phyloP scores from a whole-genome alignment of 2,329 filamentous ascomycete genomes.

The Phialophora chinensis region DNA sequence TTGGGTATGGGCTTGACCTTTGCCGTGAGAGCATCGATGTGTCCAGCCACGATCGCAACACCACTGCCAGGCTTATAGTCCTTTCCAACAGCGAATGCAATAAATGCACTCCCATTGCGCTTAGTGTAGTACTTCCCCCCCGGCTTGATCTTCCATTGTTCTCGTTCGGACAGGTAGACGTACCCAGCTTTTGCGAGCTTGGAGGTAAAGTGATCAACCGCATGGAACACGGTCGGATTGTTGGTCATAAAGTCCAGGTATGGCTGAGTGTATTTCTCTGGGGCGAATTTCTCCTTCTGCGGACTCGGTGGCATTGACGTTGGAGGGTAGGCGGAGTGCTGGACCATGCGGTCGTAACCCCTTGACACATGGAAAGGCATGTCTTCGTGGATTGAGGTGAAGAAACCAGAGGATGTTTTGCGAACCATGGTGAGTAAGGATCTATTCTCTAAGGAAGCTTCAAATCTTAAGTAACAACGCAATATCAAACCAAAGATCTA shows the following conservation, averaged over 20 bases:
- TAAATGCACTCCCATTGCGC: slow-evolving; percentile 82
- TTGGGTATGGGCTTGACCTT: slow-evolving; percentile 89
- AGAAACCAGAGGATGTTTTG: slow-evolving; percentile 40
- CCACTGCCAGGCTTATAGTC: slow-evolving; percentile 85
- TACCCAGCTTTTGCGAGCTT: slow-evolving; percentile 77
- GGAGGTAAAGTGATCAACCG: slow-evolving; percentile 76
- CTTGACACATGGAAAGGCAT: slow-evolving; percentile 36
- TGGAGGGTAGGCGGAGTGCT: slow-evolving; percentile 31
- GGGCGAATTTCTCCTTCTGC: slow-evolving; percentile 40
- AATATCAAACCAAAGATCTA: neutral
- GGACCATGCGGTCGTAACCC: slow-evolving; percentile 36
- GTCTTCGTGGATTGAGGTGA: slow-evolving; percentile 37
- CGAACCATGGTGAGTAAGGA: slow-evolving; percentile 36
- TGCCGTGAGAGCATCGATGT: slow-evolving; percentile 90
- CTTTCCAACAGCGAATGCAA: slow-evolving; percentile 82
- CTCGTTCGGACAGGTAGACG: slow-evolving; percentile 74
- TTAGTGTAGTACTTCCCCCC: slow-evolving; percentile 90
- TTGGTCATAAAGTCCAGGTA: slow-evolving; percentile 86
- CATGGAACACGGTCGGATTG: slow-evolving; percentile 93
- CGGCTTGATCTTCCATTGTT: slow-evolving; percentile 77
- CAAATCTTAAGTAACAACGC: neutral
- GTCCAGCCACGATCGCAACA: slow-evolving; percentile 84
- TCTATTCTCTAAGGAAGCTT: neutral
- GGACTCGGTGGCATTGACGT: slow-evolving; percentile 19
- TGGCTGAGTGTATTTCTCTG: slow-evolving; percentile 75